Evolutionary conservation across 2,329 filamentous ascomycete genomes (phyloP).

Genomic region (Paramyrothecium sp.): DNA sequence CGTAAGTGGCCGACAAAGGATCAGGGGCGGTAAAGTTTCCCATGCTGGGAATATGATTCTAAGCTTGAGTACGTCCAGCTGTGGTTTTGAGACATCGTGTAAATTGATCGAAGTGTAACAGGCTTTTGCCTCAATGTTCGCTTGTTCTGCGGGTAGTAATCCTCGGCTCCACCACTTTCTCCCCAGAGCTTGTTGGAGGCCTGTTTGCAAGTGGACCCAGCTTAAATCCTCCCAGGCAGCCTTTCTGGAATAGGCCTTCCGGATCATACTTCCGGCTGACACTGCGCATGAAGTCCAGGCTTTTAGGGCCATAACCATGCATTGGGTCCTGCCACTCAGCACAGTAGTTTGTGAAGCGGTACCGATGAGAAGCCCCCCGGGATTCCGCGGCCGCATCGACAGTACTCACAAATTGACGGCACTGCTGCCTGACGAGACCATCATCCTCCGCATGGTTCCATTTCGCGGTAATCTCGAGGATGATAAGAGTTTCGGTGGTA

Average conservation of each 20-base stretch:
- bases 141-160: too few relatives aligned
- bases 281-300: not conserved
- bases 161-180: too few relatives aligned
- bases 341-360: constrained; percentile 1
- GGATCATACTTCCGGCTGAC: not conserved
- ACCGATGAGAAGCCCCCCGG: not conserved
- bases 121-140: too few relatives aligned
- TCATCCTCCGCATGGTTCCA: not conserved
- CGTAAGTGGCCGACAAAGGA: too few relatives aligned
- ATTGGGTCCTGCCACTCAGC: constrained; percentile 2
- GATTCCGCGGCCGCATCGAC: not conserved
- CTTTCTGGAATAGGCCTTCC: not conserved
- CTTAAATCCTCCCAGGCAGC: not conserved
- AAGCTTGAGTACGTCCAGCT: too few relatives aligned
- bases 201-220: not conserved
- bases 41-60: too few relatives aligned
- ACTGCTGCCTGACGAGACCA: not conserved
- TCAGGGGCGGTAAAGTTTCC: too few relatives aligned
- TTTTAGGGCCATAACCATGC: not conserved
- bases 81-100: too few relatives aligned
- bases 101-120: too few relatives aligned
- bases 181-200: too few relatives aligned
- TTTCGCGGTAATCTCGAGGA: not conserved
- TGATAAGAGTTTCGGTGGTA: not conserved
- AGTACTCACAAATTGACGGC: not conserved